Base-by-base conservation (phyloP, 305 asterid genomes). In the Fraxinus dipetala region DNA sequence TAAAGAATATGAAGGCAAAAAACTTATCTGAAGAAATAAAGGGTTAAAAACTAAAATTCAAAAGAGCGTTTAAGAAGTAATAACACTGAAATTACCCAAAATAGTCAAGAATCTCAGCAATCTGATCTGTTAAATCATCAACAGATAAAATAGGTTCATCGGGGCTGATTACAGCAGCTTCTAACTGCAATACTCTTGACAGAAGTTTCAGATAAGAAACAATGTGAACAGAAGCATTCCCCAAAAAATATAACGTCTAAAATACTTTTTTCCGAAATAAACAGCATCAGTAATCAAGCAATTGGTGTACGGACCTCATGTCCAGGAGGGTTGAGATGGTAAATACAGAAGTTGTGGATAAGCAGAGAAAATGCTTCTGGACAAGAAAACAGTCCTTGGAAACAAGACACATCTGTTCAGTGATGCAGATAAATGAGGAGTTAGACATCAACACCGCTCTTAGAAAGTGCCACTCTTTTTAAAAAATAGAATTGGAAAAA, bases 71-170 rank as follows among this genome's bases (percentile, higher is more conserved):
- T 30, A 32, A 69, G 65, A 73, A 78, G 31, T 76, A 75, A 28
- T 69, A 80, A 61, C 35, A 34, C 85, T 69, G 63, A 6, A 82
- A 82, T 86, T 93, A 93, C 98, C 98, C 86, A 83, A 91, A 93
- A 84, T 89, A 90, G 86, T 93, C 90, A 45, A 93, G 93, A 78
- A 93, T 83, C 90, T 93, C 98, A 76, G 91, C 93, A 80, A 93
- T 90, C 87, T 93, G 98, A 87, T 93, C 95, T 18, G 95, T 95
- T 69, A 93, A 93, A 86, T 91, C 97, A 86, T 93, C 91, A 78
- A 87, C 93, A 74, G 92, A 85, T 67, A 92, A 85, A 11, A 82
- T 32, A 61, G 95, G 97, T 48, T 88, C 89, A 83, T 92, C 94
- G 20, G 90, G 86, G 80, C 85, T 84, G 32, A 87, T 85, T 81